Evolutionary conservation across 2,329 filamentous ascomycete species (phyloP).

Genomic region (Aspergillus luchuensis): DNA sequence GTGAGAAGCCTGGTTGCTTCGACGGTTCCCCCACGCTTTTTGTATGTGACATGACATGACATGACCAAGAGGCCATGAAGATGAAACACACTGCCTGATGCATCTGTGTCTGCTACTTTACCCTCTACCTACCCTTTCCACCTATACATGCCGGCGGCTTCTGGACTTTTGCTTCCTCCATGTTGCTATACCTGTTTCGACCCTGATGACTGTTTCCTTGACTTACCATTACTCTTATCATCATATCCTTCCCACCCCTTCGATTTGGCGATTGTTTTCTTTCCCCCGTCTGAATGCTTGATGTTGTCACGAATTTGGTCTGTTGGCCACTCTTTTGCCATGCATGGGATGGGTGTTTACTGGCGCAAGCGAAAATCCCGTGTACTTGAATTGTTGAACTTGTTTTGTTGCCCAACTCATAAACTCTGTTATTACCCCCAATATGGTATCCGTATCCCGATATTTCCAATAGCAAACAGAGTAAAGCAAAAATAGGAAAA

Average conservation of each 20-base stretch:
- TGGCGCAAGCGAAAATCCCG: conserved; percentile 33
- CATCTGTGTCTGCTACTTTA: conserved; percentile 25
- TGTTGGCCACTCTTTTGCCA: conserved; percentile 33
- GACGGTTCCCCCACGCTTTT: conserved; percentile 24
- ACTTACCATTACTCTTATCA: conserved; percentile 11
- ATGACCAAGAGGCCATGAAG: neutral
- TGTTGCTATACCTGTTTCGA: conserved; percentile 23
- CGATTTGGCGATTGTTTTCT: conserved; percentile 9
- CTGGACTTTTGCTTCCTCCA: conserved; percentile 24
- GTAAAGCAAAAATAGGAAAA: neutral
- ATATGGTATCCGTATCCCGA: neutral
- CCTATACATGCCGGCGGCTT: conserved; percentile 27
- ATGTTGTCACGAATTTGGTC: conserved; percentile 37
- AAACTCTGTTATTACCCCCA: neutral
- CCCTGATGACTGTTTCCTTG: conserved; percentile 17
- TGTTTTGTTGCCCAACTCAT: conserved; percentile 5
- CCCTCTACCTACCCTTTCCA: conserved; percentile 6
- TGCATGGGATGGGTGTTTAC: conserved; percentile 45
- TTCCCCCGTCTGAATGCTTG: conserved; percentile 17
- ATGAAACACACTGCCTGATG: neutral
- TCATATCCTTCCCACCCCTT: conserved; percentile 19
- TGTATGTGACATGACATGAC: conserved; percentile 26
- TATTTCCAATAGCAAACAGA: conserved; percentile 5
- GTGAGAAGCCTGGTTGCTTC: conserved; percentile 41
- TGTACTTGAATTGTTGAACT: conserved; percentile 22